Evolutionary conservation across 2,329 filamentous ascomycete genomes (phyloP).

Genomic region (Botrytis aclada): DNA sequence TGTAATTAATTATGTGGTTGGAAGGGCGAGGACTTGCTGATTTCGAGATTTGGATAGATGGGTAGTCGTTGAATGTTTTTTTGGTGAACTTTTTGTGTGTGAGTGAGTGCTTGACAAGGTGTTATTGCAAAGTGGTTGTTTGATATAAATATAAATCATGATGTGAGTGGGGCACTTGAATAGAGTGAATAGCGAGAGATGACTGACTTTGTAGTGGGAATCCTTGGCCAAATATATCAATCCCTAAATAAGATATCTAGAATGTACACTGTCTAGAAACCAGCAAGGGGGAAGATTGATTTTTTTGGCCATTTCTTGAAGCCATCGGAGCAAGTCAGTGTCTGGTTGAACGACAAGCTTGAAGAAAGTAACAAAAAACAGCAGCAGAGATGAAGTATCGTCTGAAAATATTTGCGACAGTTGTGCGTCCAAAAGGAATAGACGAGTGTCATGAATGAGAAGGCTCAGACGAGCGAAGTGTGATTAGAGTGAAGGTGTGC

Average conservation of each 20-base stretch:
- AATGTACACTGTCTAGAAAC: background rate
- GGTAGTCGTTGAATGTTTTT: background rate
- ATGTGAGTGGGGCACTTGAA: too few relatives aligned
- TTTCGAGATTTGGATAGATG: background rate
- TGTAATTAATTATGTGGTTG: background rate
- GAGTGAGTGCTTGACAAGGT: too few relatives aligned
- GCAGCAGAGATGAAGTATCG: background rate
- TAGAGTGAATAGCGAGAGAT: background rate
- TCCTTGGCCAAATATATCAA: background rate
- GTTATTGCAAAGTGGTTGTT: background rate
- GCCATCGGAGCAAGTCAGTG: background rate
- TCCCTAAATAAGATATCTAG: background rate
- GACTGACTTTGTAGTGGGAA: background rate
- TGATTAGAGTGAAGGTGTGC: background rate
- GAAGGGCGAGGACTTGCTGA: background rate
- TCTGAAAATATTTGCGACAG: background rate
- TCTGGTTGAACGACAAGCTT: background rate
- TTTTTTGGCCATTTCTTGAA: background rate
- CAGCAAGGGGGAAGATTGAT: background rate
- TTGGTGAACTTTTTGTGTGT: background rate
- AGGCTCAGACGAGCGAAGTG: background rate
- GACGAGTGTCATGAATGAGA: background rate
- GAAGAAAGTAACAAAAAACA: background rate
- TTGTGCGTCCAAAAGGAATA: background rate
- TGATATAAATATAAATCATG: background rate